phyloP scores from a whole-genome alignment of 441 rosid genomes.

The Adansonia gregorii region DNA sequence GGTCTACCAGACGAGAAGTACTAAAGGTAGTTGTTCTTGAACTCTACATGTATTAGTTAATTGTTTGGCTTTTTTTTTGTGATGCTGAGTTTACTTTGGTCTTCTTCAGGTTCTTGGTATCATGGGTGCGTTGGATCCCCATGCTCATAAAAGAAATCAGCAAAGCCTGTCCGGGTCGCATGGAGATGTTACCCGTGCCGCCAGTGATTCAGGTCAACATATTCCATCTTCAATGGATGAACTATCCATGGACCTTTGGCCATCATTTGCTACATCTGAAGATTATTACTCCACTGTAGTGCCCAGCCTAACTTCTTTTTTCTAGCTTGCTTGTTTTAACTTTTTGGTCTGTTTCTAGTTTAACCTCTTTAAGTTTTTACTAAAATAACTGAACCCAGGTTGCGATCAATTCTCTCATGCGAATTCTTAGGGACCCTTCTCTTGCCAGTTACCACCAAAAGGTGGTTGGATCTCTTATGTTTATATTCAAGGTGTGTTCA shows the following conservation, averaged over 20 bases:
- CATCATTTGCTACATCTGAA: slow-evolving; percentile 94
- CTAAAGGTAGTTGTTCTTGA: slow-evolving; percentile 69
- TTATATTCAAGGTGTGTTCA: slow-evolving; percentile 85
- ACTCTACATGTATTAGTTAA: slow-evolving; percentile 19
- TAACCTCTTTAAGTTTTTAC: background rate
- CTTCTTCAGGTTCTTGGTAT: slow-evolving; percentile 90
- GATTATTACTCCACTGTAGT: slow-evolving; percentile 95
- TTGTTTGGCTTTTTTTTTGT: slow-evolving; percentile 25
- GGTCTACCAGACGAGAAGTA: slow-evolving; percentile 99
- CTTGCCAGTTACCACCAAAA: slow-evolving; percentile 97
- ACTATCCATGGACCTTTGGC: slow-evolving; percentile 89
- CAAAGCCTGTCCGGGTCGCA: slow-evolving; percentile 77
- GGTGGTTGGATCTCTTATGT: slow-evolving; percentile 98
- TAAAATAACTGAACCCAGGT: slow-evolving; percentile 56
- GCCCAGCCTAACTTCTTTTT: slow-evolving; percentile 28
- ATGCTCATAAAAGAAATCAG: slow-evolving; percentile 91
- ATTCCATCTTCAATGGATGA: slow-evolving; percentile 86
- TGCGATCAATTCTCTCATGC: slow-evolving; percentile 97
- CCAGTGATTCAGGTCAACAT: slow-evolving; percentile 95
- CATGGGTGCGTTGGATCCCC: slow-evolving; percentile 99
- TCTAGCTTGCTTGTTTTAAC: slow-evolving; percentile 28
- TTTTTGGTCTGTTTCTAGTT: slow-evolving; percentile 11
- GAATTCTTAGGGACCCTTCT: slow-evolving; percentile 97
- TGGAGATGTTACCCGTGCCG: slow-evolving; percentile 88
- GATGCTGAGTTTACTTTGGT: slow-evolving; percentile 35